Evolutionary conservation across 345 rosid genomes (phyloP), one percentile per base, ranked within the genome.

Genomic region (Schrenkiella parvula): DNA sequence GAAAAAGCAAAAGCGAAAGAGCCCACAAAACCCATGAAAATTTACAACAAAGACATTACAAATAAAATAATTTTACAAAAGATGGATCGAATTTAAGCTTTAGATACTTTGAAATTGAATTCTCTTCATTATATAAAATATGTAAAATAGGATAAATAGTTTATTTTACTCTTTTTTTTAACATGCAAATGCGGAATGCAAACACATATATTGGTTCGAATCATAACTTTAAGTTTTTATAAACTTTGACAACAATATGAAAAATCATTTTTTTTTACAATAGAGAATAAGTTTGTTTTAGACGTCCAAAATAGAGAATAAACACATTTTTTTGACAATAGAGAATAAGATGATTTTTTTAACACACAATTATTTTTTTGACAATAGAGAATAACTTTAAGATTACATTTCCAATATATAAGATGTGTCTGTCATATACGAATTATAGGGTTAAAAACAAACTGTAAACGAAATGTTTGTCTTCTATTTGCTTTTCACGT

Each of bases 11-110:
- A 34, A 38, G 67, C 2, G n/a, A 71, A 48, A 28, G 75, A 48
- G 57, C 51, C 67, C 60, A 25, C 68, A 23, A 23, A 15, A 56
- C 13, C 47, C 17, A 56, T 32, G 43, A 43, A 43, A 26, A 14
- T 10, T 3, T 32, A 44, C 37, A 2, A 71, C 43, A 71, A 50
- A 50, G 54, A 43, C 43, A 61, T 10, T 10, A 9, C 19, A 71
- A 37, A 70, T 48, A 59, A n/a, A n/a, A n/a, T 48, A 25, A 5
- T 47, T 26, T 38, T 61, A 26, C 31, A 50, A 39, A 71, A 71
- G 52, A 34, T 11, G 61, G 50, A 71, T 61, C 68, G 42, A 50
- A 60, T 48, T 28, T 50, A 50, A 14, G 68, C 61, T 71, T 48
- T 54, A 8, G 0, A 68, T 52, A 68, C 41, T 41, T 70, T 38